Evolutionary conservation across 352 stramenopile species (phyloP), one percentile per base, ranked within the genome.

Genomic region (Aphanomyces euteiches): DNA sequence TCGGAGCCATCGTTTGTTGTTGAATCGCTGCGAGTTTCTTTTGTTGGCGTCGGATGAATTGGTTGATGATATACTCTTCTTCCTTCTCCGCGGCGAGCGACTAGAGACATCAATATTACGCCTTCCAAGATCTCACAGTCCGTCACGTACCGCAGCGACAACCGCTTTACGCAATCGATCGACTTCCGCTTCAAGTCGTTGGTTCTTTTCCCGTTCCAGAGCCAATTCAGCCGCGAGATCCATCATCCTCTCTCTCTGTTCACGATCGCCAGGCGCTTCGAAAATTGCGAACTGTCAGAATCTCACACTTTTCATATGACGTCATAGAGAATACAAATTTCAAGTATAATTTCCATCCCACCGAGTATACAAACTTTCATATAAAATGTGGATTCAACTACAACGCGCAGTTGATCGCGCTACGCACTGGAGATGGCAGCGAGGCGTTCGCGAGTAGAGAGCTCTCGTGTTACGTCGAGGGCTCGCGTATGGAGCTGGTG

Each of bases 21-120:
- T 48, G 21, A 19, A 38, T 5, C 4, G 21, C 43, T 15, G 34
- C 39, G 19, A 41, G 41, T 17, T 48, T 48, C 43, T 67, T 41
- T 39, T 61, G 28, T 19, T 57, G 37, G 4, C 59, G 59, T 12
- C 59, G 59, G 59, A 67, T 53, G 7, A 67, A 67, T 40, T 48
- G 43, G 41, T 67, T 67, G 17, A 67, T 38, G 15, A 67, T 67
- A 19, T 34, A 67, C 59, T 67, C 59, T 34, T 67, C 59, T 50
- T 67, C 59, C 34, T 67, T 67, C 41, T 67, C 59, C 0, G 59
- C 59, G 10, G 38, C 39, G 37, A 67, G 59, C 40, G 59, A 56
- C 59, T 67, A 56, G 3, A 41, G 40, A 17, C 28, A 28, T 28
- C 28, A 28, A 28, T n/a, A n/a, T 28, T 28, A 28, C 28, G 2